Base-by-base conservation (phyloP, 768 basidiomycete genomes). In the Pleurotus djamor region DNA sequence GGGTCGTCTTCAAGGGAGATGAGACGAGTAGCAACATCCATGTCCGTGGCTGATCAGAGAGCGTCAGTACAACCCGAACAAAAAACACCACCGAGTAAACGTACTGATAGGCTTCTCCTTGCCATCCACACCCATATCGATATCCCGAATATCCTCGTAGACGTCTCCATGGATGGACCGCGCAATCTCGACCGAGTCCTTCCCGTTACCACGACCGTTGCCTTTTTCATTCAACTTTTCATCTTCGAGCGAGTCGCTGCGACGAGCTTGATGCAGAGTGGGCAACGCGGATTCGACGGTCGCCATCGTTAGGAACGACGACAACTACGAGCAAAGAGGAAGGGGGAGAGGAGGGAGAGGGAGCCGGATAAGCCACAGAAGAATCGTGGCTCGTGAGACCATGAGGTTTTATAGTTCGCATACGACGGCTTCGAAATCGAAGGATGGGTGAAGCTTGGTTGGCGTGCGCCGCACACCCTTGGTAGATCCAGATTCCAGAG, bases 1-100 rank as follows among this genome's bases (percentile, higher is more conserved):
- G 84, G 78, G 64, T 83, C 82, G 61, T 83, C 83, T 44, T 82
- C 81, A 13, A 83, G 72, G 1, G 81, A 82, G 60, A 83, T 78
- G 10, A 83, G 74, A 49, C 79, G 79, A 13, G 76, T 76, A 7
- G 77, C 79, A 33, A 78, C 71, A 61, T 83, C 81, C 37, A 74
- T 55, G 59, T 79, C 78, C 7, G 80, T 81, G 59, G 74, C 81
- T 79, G 49, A 13, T 16, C 3, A 48, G 38, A 9, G 50, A 16
- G 17, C 41, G 55, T 21, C 49, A 13, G 5, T 17, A 35, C 56
- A n/a, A 16, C 34, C 6, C 14, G 48, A 12, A 54, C 33, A 34
- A 35, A 9, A 61, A n/a, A 4, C n/a, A 49, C 13, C 16, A 50
- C 14, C 28, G 28, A 54, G 1, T 2, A 52, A 57, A 48, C 66